Evolutionary conservation across 1,284 basidiomycete species (phyloP), one percentile per base, ranked within the genome.

Genomic region (Ustilago hordei): DNA sequence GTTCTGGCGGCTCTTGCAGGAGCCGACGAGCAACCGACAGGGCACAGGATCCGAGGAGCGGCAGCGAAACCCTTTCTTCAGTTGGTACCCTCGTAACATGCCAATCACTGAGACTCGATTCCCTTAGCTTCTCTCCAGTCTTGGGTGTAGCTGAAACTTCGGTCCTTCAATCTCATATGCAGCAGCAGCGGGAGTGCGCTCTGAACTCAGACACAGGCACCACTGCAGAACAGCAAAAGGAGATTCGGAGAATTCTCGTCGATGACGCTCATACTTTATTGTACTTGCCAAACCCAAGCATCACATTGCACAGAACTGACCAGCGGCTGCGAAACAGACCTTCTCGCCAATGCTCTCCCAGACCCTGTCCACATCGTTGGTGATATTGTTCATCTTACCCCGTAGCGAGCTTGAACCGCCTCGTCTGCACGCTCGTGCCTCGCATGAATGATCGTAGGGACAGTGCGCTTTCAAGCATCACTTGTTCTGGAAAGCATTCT

Each of bases 1-100:
- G 3, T 19, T 39, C 19, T 8, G 15, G 66, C 66, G 67, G 67
- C 67, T 69, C 59, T 38, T 12, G 55, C 58, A 65, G 62, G 68
- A 70, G 68, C 68, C 68, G 68, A 70, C 58, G 62, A 32, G 45
- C 28, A 19, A 9, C 12, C 41, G 23, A 28, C 23, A 17, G 3
- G 39, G 39, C 38, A 8, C 19, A 41, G 0, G 8, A 0, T n/a
- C 23, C 23, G 52, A 50, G 48, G 54, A 70, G 58, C 62, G 50
- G 67, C 53, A 34, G 60, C 60, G n/a, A 28, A 50, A 31, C 8
- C 15, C 28, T 13, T 50, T 13, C 48, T 13, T n/a, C 48, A 28
- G 48, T 9, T 13, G 11, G 23, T 19, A 4, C 48, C 28, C 31
- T 32, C 8, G 48, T 50, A 32, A 50, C 48, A 28, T 50, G 23